phyloP scores from a whole-genome alignment of 2,329 filamentous ascomycete genomes.

The Diplodia seriata region DNA sequence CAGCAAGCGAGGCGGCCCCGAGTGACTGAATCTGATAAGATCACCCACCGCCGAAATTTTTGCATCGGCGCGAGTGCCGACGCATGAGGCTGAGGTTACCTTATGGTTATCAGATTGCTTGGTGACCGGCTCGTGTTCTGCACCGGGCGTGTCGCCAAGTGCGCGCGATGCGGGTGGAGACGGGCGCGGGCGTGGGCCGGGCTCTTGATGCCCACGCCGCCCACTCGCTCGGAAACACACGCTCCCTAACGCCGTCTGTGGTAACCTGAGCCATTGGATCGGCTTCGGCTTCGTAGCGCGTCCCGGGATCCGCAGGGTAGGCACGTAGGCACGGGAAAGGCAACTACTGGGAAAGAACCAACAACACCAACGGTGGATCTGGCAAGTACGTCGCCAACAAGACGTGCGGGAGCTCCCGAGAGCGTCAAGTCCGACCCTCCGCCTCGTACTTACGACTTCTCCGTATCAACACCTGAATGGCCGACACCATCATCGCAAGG shows the following conservation, averaged over 20 bases:
- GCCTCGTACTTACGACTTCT: constrained; percentile 14
- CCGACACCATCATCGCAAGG: not conserved
- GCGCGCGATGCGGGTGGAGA: constrained; percentile 15
- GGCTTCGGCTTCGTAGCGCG: not conserved
- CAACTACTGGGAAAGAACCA: too few relatives aligned
- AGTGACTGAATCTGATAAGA: constrained; percentile 11
- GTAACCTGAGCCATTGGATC: not conserved
- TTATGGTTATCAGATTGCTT: constrained; percentile 12
- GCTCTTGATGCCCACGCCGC: not conserved
- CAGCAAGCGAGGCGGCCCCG: constrained; percentile 2
- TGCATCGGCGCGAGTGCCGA: constrained; percentile 8
- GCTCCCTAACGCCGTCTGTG: constrained; percentile 2
- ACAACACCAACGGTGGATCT: not conserved
- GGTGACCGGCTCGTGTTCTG: not conserved
- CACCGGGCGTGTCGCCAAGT: not conserved
- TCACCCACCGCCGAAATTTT: not conserved
- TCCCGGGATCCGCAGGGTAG: not conserved
- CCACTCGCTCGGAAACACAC: not conserved
- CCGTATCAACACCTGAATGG: not conserved
- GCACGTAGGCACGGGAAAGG: too few relatives aligned
- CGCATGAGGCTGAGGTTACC: not conserved
- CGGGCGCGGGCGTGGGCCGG: not conserved
- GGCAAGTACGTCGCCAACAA: not conserved
- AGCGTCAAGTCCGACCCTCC: constrained; percentile 6
- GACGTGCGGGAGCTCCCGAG: not conserved